Evolutionary conservation across 2,329 filamentous ascomycete genomes (phyloP), one percentile per base, ranked within the genome.

Genomic region (Aspergillus nomiae): DNA sequence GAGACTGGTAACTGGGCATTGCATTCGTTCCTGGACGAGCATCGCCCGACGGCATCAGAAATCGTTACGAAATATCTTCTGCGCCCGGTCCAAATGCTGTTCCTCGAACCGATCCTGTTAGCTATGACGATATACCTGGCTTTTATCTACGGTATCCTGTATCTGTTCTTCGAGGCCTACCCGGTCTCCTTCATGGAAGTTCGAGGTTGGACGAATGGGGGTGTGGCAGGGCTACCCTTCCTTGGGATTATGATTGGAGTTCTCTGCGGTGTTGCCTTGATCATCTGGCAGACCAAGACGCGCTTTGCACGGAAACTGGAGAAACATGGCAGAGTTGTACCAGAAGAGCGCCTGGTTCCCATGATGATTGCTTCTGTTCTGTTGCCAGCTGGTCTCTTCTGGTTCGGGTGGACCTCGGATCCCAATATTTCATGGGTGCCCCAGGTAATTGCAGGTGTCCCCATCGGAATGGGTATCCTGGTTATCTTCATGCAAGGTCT

Each of bases 61-160:
- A 75, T 85, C 53, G 65, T 77, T 2, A 69, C 71, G 30, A 82
- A 82, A 48, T 84, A 84, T 63, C 71, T 84, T 4, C 67, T 80
- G 55, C 77, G 79, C 21, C 81, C 81, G 1, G 73, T 81, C 51
- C 71, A 76, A 62, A 84, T 85, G 82, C 71, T 85, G 19, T 61
- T 79, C 46, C 68, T 78, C 43, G 83, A 85, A 64, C 82, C 83
- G 0, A 84, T 85, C 59, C 71, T 85, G 5, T 65, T 82, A 30
- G 70, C 81, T 21, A 74, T 85, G 51, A 84, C 82, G 1, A 63
- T 83, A 10, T 81, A 81, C 62, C 74, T 80, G 16, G 74, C 76
- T 48, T 66, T 79, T 41, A 69, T 79, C 56, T 80, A 80, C 65
- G 76, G 74, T 28, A 76, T 76, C 28, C 69, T 76, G 7, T 76